Conservation (phyloP, 2,329 filamentous ascomycete genomes). For the Delphinella strobiligena region DNA sequence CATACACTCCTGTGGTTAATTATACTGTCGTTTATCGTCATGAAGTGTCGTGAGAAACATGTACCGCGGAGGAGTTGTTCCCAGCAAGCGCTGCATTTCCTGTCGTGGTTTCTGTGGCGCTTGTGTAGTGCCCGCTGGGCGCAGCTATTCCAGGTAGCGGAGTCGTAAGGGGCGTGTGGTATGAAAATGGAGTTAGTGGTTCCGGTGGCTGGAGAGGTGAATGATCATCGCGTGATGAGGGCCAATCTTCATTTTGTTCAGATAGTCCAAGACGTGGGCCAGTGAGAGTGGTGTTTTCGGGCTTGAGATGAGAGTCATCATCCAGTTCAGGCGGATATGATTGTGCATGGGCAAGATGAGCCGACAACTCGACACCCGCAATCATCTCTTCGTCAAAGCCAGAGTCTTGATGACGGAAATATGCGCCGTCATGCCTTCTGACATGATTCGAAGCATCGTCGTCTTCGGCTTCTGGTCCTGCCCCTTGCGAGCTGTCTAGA, state of each 20-base stretch:
- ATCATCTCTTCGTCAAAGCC: constrained; percentile 23
- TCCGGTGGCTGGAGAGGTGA: neutral
- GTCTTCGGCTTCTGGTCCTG: neutral
- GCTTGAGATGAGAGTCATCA: neutral
- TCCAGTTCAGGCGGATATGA: neutral
- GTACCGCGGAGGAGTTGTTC: too few species aligned
- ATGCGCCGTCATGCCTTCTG: too few species aligned
- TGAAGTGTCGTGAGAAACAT: too few species aligned
- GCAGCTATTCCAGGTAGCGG: neutral
- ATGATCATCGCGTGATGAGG: neutral
- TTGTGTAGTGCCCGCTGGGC: too few species aligned
- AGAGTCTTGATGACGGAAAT: constrained; percentile 21
- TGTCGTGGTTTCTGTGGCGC: neutral
- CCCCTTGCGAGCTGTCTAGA: neutral
- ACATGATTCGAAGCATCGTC: neutral
- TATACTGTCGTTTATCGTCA: too few species aligned
- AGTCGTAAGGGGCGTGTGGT: constrained; percentile 1
- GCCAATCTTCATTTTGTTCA: neutral
- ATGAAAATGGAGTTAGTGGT: constrained; percentile 4
- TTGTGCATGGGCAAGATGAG: neutral
- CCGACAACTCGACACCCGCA: constrained; percentile 10
- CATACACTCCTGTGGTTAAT: too few species aligned
- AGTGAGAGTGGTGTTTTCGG: neutral
- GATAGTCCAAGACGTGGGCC: neutral
- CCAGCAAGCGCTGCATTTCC: too few species aligned